Conservation (phyloP, 176 grass and related monocot species). For the Carex scoparia region DNA sequence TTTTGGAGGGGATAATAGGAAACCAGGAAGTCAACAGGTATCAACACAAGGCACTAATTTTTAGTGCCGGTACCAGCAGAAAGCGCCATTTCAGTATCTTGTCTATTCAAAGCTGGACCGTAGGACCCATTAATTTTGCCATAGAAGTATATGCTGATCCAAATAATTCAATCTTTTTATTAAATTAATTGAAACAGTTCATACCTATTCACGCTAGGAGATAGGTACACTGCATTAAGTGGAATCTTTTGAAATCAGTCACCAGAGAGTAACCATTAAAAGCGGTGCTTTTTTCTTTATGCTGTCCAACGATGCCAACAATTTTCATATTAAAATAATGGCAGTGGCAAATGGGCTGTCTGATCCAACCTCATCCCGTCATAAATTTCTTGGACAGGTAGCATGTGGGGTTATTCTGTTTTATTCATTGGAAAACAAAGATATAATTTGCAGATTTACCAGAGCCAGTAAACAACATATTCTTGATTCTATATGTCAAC, state of each 20-base stretch:
- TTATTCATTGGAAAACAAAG: neutral
- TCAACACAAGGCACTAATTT: neutral
- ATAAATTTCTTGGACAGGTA: neutral
- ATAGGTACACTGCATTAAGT: neutral
- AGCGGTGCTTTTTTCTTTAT: neutral
- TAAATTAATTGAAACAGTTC: neutral
- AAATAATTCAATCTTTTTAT: neutral
- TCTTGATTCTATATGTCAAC: constrained; percentile 8
- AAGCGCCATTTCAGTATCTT: neutral
- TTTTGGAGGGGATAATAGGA: neutral
- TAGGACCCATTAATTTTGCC: neutral
- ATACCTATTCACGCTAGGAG: neutral
- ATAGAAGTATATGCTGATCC: neutral
- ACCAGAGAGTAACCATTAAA: neutral
- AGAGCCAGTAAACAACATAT: neutral
- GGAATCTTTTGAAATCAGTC: constrained; percentile 14
- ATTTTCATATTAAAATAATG: constrained; percentile 5
- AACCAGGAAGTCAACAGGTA: neutral
- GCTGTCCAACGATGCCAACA: neutral
- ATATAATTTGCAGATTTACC: neutral
- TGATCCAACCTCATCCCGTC: neutral
- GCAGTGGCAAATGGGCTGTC: constrained; percentile 5
- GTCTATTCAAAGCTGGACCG: neutral
- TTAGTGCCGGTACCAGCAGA: neutral
- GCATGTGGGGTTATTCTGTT: constrained; percentile 14